Base-by-base conservation (phyloP, 805 yeast species). In the Candida hungchunana region DNA sequence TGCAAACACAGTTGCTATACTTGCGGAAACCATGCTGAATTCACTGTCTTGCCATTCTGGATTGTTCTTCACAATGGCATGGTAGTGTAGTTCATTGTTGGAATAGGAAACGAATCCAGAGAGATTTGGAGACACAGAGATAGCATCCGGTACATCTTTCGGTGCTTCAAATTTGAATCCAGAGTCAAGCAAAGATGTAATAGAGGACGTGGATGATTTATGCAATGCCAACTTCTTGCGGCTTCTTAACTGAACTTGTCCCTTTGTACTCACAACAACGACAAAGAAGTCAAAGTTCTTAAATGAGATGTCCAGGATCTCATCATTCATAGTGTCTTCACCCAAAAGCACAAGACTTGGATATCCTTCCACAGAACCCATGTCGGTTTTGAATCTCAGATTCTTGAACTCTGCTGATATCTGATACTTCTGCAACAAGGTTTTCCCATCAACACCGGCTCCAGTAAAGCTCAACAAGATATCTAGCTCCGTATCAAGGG, bases 1-100 rank as follows among this genome's bases (percentile, higher is more conserved):
- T 0, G 93, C 76, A 55, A 83, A 87, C 6, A 77, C 60, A 19
- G 72, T 66, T 0, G 94, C 85, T 33, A 85, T 58, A 0, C 76
- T 79, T 1, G 75, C 77, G 0, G 83, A 69, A 1, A 75, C 59
- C 2, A 67, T 47, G 2, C 25, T 22, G 16, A 42, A 29, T 7
- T 49, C 54, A 16, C 42, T 42, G 7, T 38, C 33, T 18, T 21
- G 29, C 48, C 44, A 28, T 5, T 18, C 24, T 1, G 30, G 13
- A 5, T 26, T 17, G 0, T 24, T 12, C 21, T 32, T 46, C 2
- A 11, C 23, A 2, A 42, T 19, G 1, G 43, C 24, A 39, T 41
- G 36, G 29, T 21, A 48, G 18, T 7, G 49, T 31, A 40, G 43
- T 28, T 25, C 48, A 36, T 23, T 18, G n/a, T 44, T 24, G 4